Base-by-base conservation (phyloP, 208 protist species). In the Phytomonas sp. region DNA sequence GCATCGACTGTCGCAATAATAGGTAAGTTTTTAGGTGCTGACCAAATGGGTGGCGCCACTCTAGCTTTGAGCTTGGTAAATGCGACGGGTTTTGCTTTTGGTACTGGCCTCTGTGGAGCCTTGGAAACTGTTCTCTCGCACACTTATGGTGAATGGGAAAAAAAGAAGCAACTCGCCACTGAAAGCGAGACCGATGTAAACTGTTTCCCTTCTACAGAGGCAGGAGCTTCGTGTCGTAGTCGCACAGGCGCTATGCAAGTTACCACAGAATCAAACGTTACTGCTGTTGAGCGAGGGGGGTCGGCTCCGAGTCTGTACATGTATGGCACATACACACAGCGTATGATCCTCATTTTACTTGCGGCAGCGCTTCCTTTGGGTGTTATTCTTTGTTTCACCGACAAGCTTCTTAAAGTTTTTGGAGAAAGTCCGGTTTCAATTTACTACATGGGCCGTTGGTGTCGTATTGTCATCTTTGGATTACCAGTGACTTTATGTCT, bases 81-180 rank as follows among this genome's bases (percentile, higher is more conserved):
- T 63, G 89, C 89, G 29, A 95, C 89, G 33, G 89, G 85, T 23
- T 95, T 93, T 66, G 89, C 89, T 17, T 92, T 95, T 73, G 83
- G 85, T 51, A 87, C 89, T 2, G 89, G 89, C 11, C 80, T 90
- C 30, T 95, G 85, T 66, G 89, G 89, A 8, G 89, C 89, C 17
- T 72, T 95, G 9, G 87, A 95, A 77, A 95, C 89, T 7, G 83
- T 93, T 20, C 80, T 95, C 17, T 92, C 89, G 23, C 89, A 95
- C 73, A 81, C 77, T 59, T 95, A 88, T 43, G 89, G 89, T 6
- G 60, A 68, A 40, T 89, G 80, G 62, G 74, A 71, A 63, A 73
- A 40, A 15, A 62, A 81, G 34, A 62, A 81, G 72, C 26, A 79
- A 79, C 59, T 68, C 43, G 23, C 61, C 20, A 6, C 62, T 61